Evolutionary conservation across 1,284 basidiomycete species (phyloP).

Genomic region (Cryptococcus jaspeensis): DNA sequence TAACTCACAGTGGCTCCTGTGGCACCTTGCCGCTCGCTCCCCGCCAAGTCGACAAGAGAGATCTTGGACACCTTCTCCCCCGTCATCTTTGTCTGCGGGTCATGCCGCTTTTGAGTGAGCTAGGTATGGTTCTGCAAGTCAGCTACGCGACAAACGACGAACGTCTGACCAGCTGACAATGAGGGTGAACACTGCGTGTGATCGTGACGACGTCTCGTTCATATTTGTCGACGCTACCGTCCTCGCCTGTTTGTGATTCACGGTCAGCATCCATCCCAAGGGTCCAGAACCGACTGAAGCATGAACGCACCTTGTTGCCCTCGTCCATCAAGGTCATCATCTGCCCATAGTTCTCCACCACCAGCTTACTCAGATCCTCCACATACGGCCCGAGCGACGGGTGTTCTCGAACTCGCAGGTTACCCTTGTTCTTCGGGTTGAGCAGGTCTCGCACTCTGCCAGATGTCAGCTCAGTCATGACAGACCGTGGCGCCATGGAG

Average conservation of each 20-base stretch:
- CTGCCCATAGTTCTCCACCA: constrained; percentile 85
- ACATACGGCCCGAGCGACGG: constrained; percentile 93
- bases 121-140: constrained; percentile 9
- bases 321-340: constrained; percentile 99
- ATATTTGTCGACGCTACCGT: constrained; percentile 99
- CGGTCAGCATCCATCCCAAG: background rate
- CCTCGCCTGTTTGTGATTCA: constrained; percentile 57
- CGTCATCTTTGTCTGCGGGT: constrained; percentile 75
- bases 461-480: constrained; percentile 2
- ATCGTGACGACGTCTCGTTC: constrained; percentile 99
- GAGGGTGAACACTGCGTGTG: constrained; percentile 95
- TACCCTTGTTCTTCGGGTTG: constrained; percentile 93
- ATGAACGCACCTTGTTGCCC: constrained; percentile 74
- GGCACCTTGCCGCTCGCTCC: constrained; percentile 92
- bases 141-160: too few relatives aligned
- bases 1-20: constrained; percentile 76
- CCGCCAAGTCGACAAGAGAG: constrained; percentile 92
- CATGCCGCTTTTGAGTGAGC: constrained; percentile 84
- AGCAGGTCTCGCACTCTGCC: constrained; percentile 75
- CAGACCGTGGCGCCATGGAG: background rate
- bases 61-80: constrained; percentile 97
- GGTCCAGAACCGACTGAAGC: background rate
- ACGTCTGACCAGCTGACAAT: constrained; percentile 52
- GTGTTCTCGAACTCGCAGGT: constrained; percentile 94
- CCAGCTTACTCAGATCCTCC: constrained; percentile 91